These are phyloP conservation scores for Exobasidium rhododendri DNA, from an alignment of 1,284 basidiomycete genomes.

Conservation along the genomic window DNA sequence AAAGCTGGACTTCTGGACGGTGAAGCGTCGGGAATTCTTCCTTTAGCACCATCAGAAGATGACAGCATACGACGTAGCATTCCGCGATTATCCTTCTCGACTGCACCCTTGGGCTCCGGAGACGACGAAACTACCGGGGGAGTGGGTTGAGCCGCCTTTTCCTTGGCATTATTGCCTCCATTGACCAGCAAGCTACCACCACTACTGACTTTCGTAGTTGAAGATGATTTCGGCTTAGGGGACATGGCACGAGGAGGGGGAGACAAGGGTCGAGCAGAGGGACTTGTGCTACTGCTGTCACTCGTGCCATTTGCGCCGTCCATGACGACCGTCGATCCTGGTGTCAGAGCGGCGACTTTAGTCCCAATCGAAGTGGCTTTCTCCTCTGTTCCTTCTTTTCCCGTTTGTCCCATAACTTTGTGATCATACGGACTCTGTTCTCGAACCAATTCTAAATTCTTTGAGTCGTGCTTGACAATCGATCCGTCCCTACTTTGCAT, in stretches of 20 bases:
- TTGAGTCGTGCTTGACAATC: constrained; percentile 37
- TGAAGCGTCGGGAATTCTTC: constrained; percentile 16
- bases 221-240: constrained; percentile 27
- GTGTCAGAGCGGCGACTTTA: not conserved
- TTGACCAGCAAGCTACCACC: constrained; percentile 8
- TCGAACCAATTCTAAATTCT: constrained; percentile 34
- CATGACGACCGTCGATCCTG: not conserved
- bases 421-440: constrained; percentile 36
- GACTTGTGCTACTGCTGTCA: not conserved
- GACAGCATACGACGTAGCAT: constrained; percentile 51
- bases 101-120: not conserved
- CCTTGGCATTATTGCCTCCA: constrained; percentile 21
- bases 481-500: constrained; percentile 40
- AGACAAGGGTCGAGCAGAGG: constrained; percentile 23
- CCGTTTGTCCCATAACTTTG: not conserved
- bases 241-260: constrained; percentile 43
- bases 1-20: constrained; percentile 30
- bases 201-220: constrained; percentile 35
- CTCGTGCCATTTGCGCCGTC: not conserved
- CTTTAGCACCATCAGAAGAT: constrained; percentile 13
- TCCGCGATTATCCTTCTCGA: constrained; percentile 36
- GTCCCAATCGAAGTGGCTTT: constrained; percentile 5
- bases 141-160: constrained; percentile 18
- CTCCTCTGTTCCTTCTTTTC: not conserved
- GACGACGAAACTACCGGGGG: not conserved